Percentiles rank a stretch among this genome's conserved stretches.
Evolutionary conservation across 2,329 filamentous ascomycete genomes (phyloP).

Genomic region (Pseudonectria foliicola): DNA sequence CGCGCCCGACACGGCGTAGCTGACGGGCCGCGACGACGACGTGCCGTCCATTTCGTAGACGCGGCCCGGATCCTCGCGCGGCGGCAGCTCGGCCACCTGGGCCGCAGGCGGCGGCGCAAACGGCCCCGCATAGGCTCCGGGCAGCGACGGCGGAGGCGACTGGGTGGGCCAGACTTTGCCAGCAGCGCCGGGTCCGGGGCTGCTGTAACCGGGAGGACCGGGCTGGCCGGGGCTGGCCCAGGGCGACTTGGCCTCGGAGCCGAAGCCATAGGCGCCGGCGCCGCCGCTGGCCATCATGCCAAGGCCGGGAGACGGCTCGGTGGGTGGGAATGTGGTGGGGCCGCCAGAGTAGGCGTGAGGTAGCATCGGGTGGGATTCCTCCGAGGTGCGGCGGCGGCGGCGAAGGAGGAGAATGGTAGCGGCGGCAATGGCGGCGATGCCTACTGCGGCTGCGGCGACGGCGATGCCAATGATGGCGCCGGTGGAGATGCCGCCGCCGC

Average conservation of each 20-base stretch:
- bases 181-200: not conserved
- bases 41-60: slow-evolving; percentile 20
- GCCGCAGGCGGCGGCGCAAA: slow-evolving; percentile 3
- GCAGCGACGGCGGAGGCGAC: not conserved
- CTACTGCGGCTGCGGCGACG: slow-evolving; percentile 27
- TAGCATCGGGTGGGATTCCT: slow-evolving; percentile 27
- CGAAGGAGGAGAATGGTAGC: slow-evolving; percentile 21
- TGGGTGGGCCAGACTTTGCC: not conserved
- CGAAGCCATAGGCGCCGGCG: slow-evolving; percentile 1
- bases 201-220: slow-evolving; percentile 1
- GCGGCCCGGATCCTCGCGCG: slow-evolving; percentile 2
- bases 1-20: not conserved
- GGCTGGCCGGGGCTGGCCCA: slow-evolving; percentile 5
- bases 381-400: slow-evolving; percentile 19
- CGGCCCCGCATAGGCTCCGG: not conserved
- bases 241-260: slow-evolving; percentile 9
- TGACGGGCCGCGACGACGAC: not conserved
- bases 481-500: slow-evolving; percentile 23
- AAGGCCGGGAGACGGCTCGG: slow-evolving; percentile 12
- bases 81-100: slow-evolving; percentile 8
- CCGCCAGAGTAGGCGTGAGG: slow-evolving; percentile 9
- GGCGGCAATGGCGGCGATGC: slow-evolving; percentile 19
- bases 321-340: slow-evolving; percentile 12
- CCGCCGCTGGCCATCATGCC: too few species aligned
- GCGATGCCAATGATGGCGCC: slow-evolving; percentile 34